A percentile compares a stretch with the other conserved stretches of the same genome.
Evolutionary conservation across 352 stramenopile genomes (phyloP).

Genomic region (Phytopythium mirpurense): DNA sequence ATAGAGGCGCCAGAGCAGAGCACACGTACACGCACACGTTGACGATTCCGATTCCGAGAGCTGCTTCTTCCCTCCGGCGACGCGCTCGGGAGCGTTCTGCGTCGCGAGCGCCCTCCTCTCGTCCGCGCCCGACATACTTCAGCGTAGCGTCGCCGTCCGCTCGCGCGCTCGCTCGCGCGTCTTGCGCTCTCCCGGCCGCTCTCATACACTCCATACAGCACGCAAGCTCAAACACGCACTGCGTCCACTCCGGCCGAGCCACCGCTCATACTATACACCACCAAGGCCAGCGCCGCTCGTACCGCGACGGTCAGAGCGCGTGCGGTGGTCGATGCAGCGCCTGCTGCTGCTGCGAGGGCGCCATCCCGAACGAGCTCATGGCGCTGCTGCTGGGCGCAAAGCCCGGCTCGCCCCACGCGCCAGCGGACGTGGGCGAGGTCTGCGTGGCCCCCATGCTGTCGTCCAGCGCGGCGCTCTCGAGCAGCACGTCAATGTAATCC

Average conservation of each 20-base stretch:
- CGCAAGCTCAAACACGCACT: too few relatives aligned
- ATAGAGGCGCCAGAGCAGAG: too few relatives aligned
- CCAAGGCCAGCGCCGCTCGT: too few relatives aligned
- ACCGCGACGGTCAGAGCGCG: neutral
- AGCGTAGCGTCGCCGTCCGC: too few relatives aligned
- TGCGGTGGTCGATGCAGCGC: conserved; percentile 9
- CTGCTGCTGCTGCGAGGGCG: conserved; percentile 12
- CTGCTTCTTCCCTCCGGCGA: too few relatives aligned
- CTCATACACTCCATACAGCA: too few relatives aligned
- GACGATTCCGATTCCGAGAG: too few relatives aligned
- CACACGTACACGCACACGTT: neutral
- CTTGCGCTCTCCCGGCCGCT: too few relatives aligned
- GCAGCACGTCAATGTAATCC: conserved; percentile 56
- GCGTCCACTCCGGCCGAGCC: neutral
- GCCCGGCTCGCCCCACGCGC: conserved; percentile 19
- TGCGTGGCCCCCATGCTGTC: conserved; percentile 30
- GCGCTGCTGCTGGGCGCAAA: conserved; percentile 1
- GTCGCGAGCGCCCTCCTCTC: too few relatives aligned
- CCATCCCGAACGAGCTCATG: neutral
- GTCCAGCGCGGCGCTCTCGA: conserved; percentile 50
- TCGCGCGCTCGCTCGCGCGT: too few relatives aligned
- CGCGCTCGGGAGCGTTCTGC: too few relatives aligned
- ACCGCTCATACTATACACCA: conserved; percentile 2
- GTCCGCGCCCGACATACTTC: too few relatives aligned
- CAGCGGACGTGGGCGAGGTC: conserved; percentile 19